Conservation (phyloP, 2,329 filamentous ascomycete species). For the Knoxdaviesia proteae region DNA sequence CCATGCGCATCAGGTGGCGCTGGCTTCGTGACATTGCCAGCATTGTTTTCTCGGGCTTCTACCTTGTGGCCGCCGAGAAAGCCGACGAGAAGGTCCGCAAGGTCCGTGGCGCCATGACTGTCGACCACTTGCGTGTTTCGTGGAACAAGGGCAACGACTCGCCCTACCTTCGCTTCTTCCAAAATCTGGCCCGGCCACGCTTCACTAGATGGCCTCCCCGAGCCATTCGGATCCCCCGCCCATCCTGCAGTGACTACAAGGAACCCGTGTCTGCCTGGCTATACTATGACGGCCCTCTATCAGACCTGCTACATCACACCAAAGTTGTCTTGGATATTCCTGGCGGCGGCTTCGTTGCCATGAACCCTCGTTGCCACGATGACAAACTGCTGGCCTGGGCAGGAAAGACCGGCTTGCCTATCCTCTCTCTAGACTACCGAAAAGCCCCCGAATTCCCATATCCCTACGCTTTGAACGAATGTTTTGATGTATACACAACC, state of each 20-base stretch:
- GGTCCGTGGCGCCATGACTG: slow-evolving; percentile 65
- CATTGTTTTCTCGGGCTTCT: slow-evolving; percentile 72
- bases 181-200: slow-evolving; percentile 52
- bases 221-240: slow-evolving; percentile 65
- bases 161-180: slow-evolving; percentile 59
- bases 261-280: slow-evolving; percentile 75
- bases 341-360: slow-evolving; percentile 87
- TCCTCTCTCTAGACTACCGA: slow-evolving; percentile 73
- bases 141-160: slow-evolving; percentile 82
- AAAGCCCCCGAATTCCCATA: slow-evolving; percentile 30
- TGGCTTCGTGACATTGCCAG: slow-evolving; percentile 69
- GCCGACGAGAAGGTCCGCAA: slow-evolving; percentile 94
- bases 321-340: slow-evolving; percentile 76
- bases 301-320: slow-evolving; percentile 53
- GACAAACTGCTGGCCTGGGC: slow-evolving; percentile 91
- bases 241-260: slow-evolving; percentile 57
- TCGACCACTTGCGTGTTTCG: slow-evolving; percentile 76
- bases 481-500: slow-evolving; percentile 23
- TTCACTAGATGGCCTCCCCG: slow-evolving; percentile 67
- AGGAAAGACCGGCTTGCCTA: slow-evolving; percentile 65
- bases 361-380: slow-evolving; percentile 86
- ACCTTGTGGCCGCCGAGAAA: slow-evolving; percentile 77
- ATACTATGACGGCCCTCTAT: slow-evolving; percentile 78
- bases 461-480: slow-evolving; percentile 26
- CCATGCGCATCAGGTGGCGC: slow-evolving; percentile 68